phyloP scores from a whole-genome alignment of 202 grass and related monocot species.

The Zoysia matrella region DNA sequence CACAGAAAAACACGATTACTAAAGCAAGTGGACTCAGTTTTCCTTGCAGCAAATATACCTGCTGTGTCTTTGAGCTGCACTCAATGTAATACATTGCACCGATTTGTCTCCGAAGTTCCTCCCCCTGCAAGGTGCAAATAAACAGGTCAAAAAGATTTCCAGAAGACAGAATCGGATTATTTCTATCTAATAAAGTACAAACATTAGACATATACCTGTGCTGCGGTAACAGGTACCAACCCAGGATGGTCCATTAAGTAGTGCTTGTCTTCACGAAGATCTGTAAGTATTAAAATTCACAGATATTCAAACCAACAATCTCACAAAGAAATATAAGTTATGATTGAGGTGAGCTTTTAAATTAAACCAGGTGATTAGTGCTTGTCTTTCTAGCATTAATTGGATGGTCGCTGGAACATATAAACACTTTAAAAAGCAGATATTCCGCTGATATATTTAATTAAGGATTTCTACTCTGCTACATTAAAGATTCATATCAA shows the following conservation, averaged over 20 bases:
- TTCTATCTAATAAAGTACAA: background rate
- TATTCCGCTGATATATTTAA: constrained; percentile 3
- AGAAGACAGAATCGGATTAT: constrained; percentile 22
- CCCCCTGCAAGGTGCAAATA: constrained; percentile 65
- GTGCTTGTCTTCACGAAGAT: constrained; percentile 99
- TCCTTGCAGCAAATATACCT: constrained; percentile 56
- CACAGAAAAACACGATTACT: constrained; percentile 9
- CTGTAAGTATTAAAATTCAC: constrained; percentile 47
- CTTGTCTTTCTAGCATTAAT: constrained; percentile 19
- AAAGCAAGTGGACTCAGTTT: constrained; percentile 16
- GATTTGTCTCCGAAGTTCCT: constrained; percentile 93
- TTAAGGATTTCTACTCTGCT: background rate
- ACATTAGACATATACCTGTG: constrained; percentile 60
- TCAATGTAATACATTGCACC: constrained; percentile 92
- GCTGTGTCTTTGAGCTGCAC: constrained; percentile 99
- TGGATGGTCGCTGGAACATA: background rate
- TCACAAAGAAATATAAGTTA: background rate
- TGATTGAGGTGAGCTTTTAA: background rate
- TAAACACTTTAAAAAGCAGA: constrained; percentile 4
- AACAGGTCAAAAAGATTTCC: constrained; percentile 16
- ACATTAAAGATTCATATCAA: background rate
- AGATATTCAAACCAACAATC: constrained; percentile 33
- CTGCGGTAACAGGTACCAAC: constrained; percentile 87
- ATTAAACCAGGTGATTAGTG: background rate
- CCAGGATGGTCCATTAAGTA: constrained; percentile 97